A percentile compares a stretch with the other conserved stretches of the same genome.
Evolutionary conservation across 2,329 filamentous ascomycete species (phyloP).

Genomic region (Canariomyces notabilis): DNA sequence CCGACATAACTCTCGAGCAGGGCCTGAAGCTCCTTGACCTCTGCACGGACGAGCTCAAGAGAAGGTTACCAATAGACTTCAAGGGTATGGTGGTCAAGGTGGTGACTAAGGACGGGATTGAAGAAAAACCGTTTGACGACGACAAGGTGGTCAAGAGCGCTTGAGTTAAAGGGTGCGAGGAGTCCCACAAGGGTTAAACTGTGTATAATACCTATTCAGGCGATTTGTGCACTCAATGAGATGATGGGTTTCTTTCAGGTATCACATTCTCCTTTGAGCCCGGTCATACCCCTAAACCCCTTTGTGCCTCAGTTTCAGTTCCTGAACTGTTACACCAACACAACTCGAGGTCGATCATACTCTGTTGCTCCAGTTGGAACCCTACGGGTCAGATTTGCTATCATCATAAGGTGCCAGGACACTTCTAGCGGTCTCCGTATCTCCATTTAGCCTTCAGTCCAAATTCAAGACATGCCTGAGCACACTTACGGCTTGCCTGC

Average conservation of each 20-base stretch:
- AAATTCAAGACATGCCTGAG: too few species aligned
- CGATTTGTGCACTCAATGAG: slow-evolving; percentile 9
- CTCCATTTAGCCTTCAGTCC: too few species aligned
- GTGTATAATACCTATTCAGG: slow-evolving; percentile 26
- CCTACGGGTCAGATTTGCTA: neutral
- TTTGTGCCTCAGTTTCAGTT: slow-evolving; percentile 10
- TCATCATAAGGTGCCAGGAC: too few species aligned
- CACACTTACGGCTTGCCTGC: too few species aligned
- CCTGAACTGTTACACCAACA: slow-evolving; percentile 9
- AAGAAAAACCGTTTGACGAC: slow-evolving; percentile 80
- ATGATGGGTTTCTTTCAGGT: slow-evolving; percentile 1
- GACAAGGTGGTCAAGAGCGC: slow-evolving; percentile 63
- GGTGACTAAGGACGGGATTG: slow-evolving; percentile 88
- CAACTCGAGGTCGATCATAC: slow-evolving; percentile 15
- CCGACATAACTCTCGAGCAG: slow-evolving; percentile 82
- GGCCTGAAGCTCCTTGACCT: slow-evolving; percentile 88
- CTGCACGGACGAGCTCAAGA: slow-evolving; percentile 96
- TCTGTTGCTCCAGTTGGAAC: neutral
- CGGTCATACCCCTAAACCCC: slow-evolving; percentile 1
- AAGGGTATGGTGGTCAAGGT: slow-evolving; percentile 95
- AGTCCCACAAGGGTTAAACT: slow-evolving; percentile 9
- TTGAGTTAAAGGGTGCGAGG: slow-evolving; percentile 32
- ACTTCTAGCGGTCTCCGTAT: too few species aligned
- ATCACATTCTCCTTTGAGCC: slow-evolving; percentile 6
- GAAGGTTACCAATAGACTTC: slow-evolving; percentile 95